Evolutionary conservation across 495 filamentous ascomycete genomes (phyloP), one percentile per base, ranked within the genome.

Genomic region (Penicillium lagena): DNA sequence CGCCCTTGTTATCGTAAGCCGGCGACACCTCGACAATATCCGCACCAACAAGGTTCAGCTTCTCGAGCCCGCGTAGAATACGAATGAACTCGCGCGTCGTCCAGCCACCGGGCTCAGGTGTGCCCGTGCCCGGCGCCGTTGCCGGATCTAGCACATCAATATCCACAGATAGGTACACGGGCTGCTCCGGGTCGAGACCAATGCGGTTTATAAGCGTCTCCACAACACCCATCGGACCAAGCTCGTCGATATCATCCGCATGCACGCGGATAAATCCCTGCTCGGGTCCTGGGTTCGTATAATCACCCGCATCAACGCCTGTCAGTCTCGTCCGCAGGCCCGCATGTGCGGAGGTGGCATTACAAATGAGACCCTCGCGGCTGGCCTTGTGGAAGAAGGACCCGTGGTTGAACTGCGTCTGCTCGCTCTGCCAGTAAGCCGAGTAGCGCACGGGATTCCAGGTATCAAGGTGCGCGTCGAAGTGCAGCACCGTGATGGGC

Each of bases 1-100:
- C 88, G 0, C 84, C 87, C 39, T 75, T 78, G 6, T 86, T 87
- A 64, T 93, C 87, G 60, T 95, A 93, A 10, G 86, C 85, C 1
- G 88, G 88, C 37, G 84, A 82, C 11, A 95, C 88, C 75, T 95
- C 88, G 15, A 95, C 88, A 49, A 91, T 81, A 64, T 87, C 85
- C 4, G 81, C 83, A 0, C 85, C 85, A 13, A 89, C 82, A 1
- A 87, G 54, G 58, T 87, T 86, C 58, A 89, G 49, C 31, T 72
- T 74, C 68, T 87, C 82, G 7, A 88, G 61, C 1, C 84, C 85
- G 17, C 83, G 70, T 61, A 87, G 55, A 39, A 88, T 83, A 3
- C 80, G 66, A 37, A 86, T 86, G 47, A 87, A 67, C 62, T 88
- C 85, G 15, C 83, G 65, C 28, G 77, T 86, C 10, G 83, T 86